Percentiles rank a stretch among this genome's conserved stretches.
Conservation (phyloP, 108 stramenopile genomes). For the Schizochytrium sp. region DNA sequence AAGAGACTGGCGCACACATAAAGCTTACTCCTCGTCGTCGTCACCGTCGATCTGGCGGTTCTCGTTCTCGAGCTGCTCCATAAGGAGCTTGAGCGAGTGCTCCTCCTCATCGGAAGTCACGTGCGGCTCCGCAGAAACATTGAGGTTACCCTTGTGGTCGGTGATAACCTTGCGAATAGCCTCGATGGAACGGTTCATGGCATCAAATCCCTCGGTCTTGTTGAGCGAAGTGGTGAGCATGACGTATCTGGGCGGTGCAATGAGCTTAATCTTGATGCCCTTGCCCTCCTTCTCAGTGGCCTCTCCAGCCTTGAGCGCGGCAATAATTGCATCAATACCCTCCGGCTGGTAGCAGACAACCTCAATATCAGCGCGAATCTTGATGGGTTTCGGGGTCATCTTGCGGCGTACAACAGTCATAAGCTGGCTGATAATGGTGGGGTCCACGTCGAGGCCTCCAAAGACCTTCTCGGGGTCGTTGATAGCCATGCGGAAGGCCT, state of each 20-base stretch:
- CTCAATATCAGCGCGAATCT: conserved; percentile 97
- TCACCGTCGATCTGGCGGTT: conserved; percentile 97
- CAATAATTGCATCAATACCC: conserved; percentile 97
- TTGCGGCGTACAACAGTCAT: conserved; percentile 88
- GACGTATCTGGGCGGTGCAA: conserved; percentile 96
- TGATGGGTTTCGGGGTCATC: conserved; percentile 96
- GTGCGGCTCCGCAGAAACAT: conserved; percentile 98
- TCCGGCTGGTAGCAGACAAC: conserved; percentile 98
- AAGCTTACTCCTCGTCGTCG: conserved; percentile 87
- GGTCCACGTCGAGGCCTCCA: conserved; percentile 69
- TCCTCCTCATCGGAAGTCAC: conserved; percentile 97
- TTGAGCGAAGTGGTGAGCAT: conserved; percentile 94
- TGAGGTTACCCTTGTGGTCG: conserved; percentile 92
- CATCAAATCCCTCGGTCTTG: conserved; percentile 91
- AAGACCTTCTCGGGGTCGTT: conserved; percentile 71
- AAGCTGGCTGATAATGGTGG: conserved; percentile 72
- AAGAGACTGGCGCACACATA: no score
- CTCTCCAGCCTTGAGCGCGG: conserved; percentile 93
- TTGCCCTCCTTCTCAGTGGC: conserved; percentile 81
- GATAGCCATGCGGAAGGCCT: conserved; percentile 86
- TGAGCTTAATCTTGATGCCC: conserved; percentile 93
- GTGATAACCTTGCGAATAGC: conserved; percentile 85
- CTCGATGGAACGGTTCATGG: conserved; percentile 89
- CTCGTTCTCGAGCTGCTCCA: conserved; percentile 93
- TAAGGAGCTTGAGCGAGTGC: conserved; percentile 95